These are phyloP conservation scores for Knoxdaviesia proteae DNA, from an alignment of 2,329 filamentous ascomycete genomes.

Conservation along the genomic window DNA sequence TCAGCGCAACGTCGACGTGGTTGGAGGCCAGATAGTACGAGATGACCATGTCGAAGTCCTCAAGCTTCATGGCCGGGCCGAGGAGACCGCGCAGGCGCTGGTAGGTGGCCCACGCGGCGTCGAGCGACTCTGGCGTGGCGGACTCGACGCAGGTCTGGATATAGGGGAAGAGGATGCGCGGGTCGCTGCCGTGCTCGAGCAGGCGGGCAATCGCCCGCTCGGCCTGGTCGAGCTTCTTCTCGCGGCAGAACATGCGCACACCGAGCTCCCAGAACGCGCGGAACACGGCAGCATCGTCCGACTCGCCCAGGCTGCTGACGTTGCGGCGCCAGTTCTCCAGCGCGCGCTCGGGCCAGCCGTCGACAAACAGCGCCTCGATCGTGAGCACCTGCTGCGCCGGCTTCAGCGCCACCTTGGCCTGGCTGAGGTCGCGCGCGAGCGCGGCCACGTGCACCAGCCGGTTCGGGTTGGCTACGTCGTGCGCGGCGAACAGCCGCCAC, in stretches of 20 bases:
- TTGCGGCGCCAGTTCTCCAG: conserved; percentile 42
- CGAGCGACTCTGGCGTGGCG: conserved; percentile 21
- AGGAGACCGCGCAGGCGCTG: conserved; percentile 39
- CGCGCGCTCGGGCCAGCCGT: conserved; percentile 37
- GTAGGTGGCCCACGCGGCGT: conserved; percentile 48
- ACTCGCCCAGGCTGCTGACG: conserved; percentile 26
- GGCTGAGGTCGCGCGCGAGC: conserved; percentile 45
- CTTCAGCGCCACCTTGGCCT: conserved; percentile 31
- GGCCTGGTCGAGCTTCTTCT: conserved; percentile 37
- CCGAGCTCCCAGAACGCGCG: conserved; percentile 43
- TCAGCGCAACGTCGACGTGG: conserved; percentile 45
- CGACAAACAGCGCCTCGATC: conserved; percentile 46
- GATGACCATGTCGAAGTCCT: conserved; percentile 58
- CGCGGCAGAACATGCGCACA: conserved; percentile 38
- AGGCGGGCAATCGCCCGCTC: conserved; percentile 33
- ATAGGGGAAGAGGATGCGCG: conserved; percentile 43
- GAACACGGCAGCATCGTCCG: conserved; percentile 21
- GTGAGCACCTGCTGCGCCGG: conserved; percentile 41
- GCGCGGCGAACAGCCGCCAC: conserved; percentile 39
- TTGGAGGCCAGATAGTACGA: conserved; percentile 48
- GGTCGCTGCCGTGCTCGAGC: conserved; percentile 24
- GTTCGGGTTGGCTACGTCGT: conserved; percentile 26
- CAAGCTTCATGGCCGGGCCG: conserved; percentile 38
- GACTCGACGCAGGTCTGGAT: conserved; percentile 43
- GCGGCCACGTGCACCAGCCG: conserved; percentile 39